Evolutionary conservation across 2,329 filamentous ascomycete species (phyloP).

Genomic region (Amauroascus verrucosus): DNA sequence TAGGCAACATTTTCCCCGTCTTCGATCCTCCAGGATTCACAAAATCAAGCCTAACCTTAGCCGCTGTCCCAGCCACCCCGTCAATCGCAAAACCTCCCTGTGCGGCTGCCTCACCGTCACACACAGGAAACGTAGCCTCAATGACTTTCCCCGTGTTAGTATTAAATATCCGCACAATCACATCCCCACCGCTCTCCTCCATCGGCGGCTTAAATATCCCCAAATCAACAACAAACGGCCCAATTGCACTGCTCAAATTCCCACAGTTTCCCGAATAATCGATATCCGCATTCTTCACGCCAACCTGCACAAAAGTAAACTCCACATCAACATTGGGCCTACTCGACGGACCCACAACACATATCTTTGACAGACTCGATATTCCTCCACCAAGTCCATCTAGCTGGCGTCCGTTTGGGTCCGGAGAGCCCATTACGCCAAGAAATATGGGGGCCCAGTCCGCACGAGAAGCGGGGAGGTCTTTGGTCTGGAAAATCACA

Average conservation of each 20-base stretch:
- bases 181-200: not conserved
- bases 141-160: slow-evolving; percentile 62
- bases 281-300: slow-evolving; percentile 50
- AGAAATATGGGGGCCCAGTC: slow-evolving; percentile 48
- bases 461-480: slow-evolving; percentile 41
- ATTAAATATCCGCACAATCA: slow-evolving; percentile 53
- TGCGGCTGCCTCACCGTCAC: slow-evolving; percentile 37
- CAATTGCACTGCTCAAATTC: slow-evolving; percentile 61
- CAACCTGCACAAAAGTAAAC: slow-evolving; percentile 62
- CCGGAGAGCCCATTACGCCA: slow-evolving; percentile 54
- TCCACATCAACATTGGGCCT: slow-evolving; percentile 47
- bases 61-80: slow-evolving; percentile 50
- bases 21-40: slow-evolving; percentile 53
- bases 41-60: slow-evolving; percentile 52
- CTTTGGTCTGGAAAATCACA: slow-evolving; percentile 47
- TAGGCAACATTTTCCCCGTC: slow-evolving; percentile 53
- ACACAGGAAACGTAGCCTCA: slow-evolving; percentile 46
- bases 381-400: slow-evolving; percentile 61
- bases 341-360: slow-evolving; percentile 49
- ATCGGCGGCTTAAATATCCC: slow-evolving; percentile 33
- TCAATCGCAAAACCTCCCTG: slow-evolving; percentile 52
- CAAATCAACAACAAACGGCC: slow-evolving; percentile 53
- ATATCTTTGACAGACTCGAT: slow-evolving; percentile 61
- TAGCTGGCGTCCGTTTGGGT: slow-evolving; percentile 58
- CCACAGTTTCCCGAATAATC: slow-evolving; percentile 64